phyloP scores from a whole-genome alignment of 257 asterid genomes.

The Ligustrum vulgare region DNA sequence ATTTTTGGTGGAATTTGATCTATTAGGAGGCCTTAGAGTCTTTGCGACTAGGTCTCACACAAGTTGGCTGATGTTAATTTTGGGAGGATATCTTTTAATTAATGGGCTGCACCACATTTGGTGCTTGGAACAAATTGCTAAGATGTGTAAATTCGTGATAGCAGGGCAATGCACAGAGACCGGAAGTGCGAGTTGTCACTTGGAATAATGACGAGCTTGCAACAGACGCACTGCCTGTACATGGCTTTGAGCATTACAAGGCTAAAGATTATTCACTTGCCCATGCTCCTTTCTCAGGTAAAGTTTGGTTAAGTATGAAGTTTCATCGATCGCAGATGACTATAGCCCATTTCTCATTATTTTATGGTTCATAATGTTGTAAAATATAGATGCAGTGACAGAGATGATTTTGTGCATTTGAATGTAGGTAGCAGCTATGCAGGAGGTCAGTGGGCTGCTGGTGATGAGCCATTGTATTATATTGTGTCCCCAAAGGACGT shows the following conservation, averaged over 20 bases:
- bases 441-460: constrained; percentile 99
- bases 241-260: constrained; percentile 96
- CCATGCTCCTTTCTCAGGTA: constrained; percentile 97
- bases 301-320: constrained; percentile 23
- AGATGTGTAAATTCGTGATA: constrained; percentile 26
- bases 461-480: constrained; percentile 90
- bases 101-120: constrained; percentile 14
- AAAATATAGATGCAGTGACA: constrained; percentile 18
- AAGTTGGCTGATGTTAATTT: constrained; percentile 6
- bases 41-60: constrained; percentile 18
- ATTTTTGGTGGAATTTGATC: constrained; percentile 8
- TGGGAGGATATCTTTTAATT: constrained; percentile 6
- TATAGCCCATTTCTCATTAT: constrained; percentile 5
- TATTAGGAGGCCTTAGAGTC: constrained; percentile 22
- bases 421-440: constrained; percentile 88
- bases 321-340: constrained; percentile 10
- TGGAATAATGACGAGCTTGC: constrained; percentile 93
- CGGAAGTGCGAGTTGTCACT: constrained; percentile 97
- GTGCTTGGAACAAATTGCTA: constrained; percentile 16
- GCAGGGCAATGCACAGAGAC: constrained; percentile 99
- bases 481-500: constrained; percentile 98
- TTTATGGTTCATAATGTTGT: constrained; percentile 5
- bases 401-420: constrained; percentile 35
- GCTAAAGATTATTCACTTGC: constrained; percentile 96
- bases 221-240: constrained; percentile 95